A percentile compares a stretch with the other conserved stretches of the same genome.
These are phyloP conservation scores for Fusarium compactum DNA, from an alignment of 2,329 filamentous ascomycete genomes.

Conservation along the genomic window DNA sequence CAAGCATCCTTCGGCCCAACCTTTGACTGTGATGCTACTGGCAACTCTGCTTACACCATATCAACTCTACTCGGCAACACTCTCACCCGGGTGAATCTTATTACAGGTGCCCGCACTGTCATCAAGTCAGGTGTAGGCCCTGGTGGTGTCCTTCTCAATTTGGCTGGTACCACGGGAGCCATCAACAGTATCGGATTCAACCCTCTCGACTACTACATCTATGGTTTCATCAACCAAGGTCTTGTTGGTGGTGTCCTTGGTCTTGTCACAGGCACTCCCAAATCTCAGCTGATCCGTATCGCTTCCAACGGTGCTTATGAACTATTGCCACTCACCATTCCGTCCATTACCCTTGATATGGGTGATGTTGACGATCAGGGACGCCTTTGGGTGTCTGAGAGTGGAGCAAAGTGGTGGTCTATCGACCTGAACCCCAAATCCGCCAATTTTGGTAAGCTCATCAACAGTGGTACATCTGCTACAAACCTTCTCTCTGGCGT, in stretches of 20 bases:
- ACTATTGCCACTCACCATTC: background rate
- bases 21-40: conserved; percentile 6
- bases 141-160: background rate
- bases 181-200: conserved; percentile 16
- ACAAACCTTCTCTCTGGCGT: background rate
- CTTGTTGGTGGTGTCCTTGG: background rate
- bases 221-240: conserved; percentile 3
- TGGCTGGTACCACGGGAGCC: background rate
- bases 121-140: conserved; percentile 1
- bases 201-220: conserved; percentile 8
- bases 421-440: conserved; percentile 6
- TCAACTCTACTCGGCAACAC: conserved; percentile 8
- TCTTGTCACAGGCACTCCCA: background rate
- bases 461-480: conserved; percentile 6
- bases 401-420: conserved; percentile 8
- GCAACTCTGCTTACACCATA: background rate
- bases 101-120: background rate
- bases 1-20: conserved; percentile 10
- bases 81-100: conserved; percentile 5
- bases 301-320: conserved; percentile 5
- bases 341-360: conserved; percentile 1
- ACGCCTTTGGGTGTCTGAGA: conserved; percentile 7
- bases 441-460: conserved; percentile 2
- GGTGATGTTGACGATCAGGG: conserved; percentile 13
- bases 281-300: conserved; percentile 7